phyloP scores from a whole-genome alignment of 768 basidiomycete genomes.

The Kwoniella europaea region DNA sequence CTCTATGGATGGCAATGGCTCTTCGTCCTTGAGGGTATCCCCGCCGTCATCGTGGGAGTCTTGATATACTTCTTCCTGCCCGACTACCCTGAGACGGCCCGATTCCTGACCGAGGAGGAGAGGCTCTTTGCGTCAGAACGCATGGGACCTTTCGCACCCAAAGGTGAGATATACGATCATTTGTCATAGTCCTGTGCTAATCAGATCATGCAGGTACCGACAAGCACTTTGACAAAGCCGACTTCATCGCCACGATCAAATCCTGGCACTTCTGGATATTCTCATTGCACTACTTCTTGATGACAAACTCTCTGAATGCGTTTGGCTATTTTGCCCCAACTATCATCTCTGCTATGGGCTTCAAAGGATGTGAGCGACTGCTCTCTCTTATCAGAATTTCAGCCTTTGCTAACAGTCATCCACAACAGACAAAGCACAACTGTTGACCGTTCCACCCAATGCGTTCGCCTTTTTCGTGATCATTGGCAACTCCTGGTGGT shows the following conservation, averaged over 20 bases:
- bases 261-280: slow-evolving; percentile 33
- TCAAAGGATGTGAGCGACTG: slow-evolving; percentile 37
- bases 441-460: slow-evolving; percentile 41
- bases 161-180: slow-evolving; percentile 5
- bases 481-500: slow-evolving; percentile 48
- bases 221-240: slow-evolving; percentile 36
- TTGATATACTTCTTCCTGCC: slow-evolving; percentile 38
- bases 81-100: slow-evolving; percentile 42
- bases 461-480: slow-evolving; percentile 44
- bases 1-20: slow-evolving; percentile 45
- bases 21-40: slow-evolving; percentile 42
- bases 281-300: slow-evolving; percentile 11
- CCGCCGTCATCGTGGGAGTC: slow-evolving; percentile 32
- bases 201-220: slow-evolving; percentile 19
- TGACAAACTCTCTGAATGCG: slow-evolving; percentile 27
- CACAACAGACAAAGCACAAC: slow-evolving; percentile 28
- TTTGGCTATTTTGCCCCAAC: slow-evolving; percentile 36
- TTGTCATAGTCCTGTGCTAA: neutral
- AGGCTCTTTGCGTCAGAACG: slow-evolving; percentile 15
- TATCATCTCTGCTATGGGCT: slow-evolving; percentile 35
- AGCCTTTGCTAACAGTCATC: slow-evolving; percentile 3
- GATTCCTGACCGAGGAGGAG: slow-evolving; percentile 43
- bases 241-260: slow-evolving; percentile 30
- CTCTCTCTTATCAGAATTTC: neutral
- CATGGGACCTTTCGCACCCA: slow-evolving; percentile 36